Percentiles rank a stretch among this genome's conserved stretches.
Conservation (phyloP, 2,329 filamentous ascomycete genomes). For the Claviceps capensis region DNA sequence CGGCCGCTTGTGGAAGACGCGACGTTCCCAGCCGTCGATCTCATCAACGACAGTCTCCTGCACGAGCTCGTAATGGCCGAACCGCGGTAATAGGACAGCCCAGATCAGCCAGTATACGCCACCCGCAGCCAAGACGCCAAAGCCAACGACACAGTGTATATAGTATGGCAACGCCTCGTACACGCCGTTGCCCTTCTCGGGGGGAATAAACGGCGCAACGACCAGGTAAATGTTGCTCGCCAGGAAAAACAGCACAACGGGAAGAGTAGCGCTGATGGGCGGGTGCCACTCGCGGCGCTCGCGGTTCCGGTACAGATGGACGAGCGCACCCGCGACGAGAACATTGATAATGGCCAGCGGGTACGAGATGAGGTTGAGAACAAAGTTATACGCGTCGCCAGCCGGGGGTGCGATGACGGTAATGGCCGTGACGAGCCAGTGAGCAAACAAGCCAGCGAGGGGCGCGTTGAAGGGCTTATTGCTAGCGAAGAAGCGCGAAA, state of each 20-base stretch:
- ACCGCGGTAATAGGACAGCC: slow-evolving; percentile 35
- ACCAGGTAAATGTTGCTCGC: slow-evolving; percentile 48
- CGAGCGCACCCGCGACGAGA: slow-evolving; percentile 37
- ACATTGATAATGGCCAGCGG: slow-evolving; percentile 45
- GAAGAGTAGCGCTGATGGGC: slow-evolving; percentile 39
- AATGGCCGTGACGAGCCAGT: slow-evolving; percentile 50
- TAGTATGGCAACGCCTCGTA: slow-evolving; percentile 42
- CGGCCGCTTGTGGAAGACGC: slow-evolving; percentile 34
- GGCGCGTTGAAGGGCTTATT: slow-evolving; percentile 51
- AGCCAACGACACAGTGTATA: slow-evolving; percentile 43
- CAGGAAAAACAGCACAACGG: slow-evolving; percentile 44
- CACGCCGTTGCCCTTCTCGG: slow-evolving; percentile 34
- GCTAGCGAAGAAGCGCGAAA: slow-evolving; percentile 47
- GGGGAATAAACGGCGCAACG: slow-evolving; percentile 44
- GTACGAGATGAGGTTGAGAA: slow-evolving; percentile 50
- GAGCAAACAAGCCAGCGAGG: slow-evolving; percentile 45
- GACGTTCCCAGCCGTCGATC: slow-evolving; percentile 50
- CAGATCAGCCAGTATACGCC: slow-evolving; percentile 43
- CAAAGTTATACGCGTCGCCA: slow-evolving; percentile 53
- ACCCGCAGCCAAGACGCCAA: slow-evolving; percentile 37
- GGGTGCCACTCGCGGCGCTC: slow-evolving; percentile 36
- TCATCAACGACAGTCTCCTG: slow-evolving; percentile 39
- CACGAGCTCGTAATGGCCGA: slow-evolving; percentile 42
- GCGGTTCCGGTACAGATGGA: slow-evolving; percentile 38
- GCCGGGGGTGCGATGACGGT: slow-evolving; percentile 55